phyloP scores from a whole-genome alignment of 2,329 filamentous ascomycete species.

The Aspergillus piperis region DNA sequence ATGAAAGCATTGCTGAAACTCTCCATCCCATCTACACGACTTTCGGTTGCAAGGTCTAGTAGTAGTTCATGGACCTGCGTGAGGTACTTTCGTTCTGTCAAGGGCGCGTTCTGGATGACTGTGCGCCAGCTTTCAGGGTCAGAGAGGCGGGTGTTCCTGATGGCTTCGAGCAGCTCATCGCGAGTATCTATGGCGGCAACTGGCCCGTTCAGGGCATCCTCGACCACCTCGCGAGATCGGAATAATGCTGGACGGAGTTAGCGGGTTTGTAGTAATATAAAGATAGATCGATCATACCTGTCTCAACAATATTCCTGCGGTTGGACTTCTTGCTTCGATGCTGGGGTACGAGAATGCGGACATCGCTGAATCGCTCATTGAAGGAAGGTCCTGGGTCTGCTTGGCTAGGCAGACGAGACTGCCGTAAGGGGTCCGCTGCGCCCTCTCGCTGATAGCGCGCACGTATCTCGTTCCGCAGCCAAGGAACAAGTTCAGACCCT shows the following conservation, averaged over 20 bases:
- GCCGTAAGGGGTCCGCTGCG: constrained; percentile 45
- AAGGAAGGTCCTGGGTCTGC: constrained; percentile 37
- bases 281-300: constrained; percentile 54
- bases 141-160: constrained; percentile 72
- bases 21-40: constrained; percentile 51
- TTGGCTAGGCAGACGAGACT: constrained; percentile 43
- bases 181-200: constrained; percentile 86
- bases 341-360: constrained; percentile 79
- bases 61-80: constrained; percentile 80
- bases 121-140: constrained; percentile 82
- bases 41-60: constrained; percentile 59
- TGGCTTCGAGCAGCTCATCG: constrained; percentile 76
- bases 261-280: too few species aligned
- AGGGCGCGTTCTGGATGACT: constrained; percentile 74
- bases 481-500: constrained; percentile 70
- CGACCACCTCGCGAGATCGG: constrained; percentile 62
- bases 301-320: constrained; percentile 80
- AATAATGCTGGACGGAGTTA: constrained; percentile 46
- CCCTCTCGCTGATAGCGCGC: constrained; percentile 69
- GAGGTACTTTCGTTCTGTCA: constrained; percentile 78
- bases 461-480: constrained; percentile 78
- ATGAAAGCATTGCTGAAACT: constrained; percentile 73
- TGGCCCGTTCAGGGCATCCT: constrained; percentile 72
- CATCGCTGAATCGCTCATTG: constrained; percentile 64
- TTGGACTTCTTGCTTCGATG: constrained; percentile 91